Percentiles rank a stretch among this genome's conserved stretches.
These are phyloP conservation scores for Globisporangium carolinianum DNA, from an alignment of 352 stramenopile species.

Conservation along the genomic window DNA sequence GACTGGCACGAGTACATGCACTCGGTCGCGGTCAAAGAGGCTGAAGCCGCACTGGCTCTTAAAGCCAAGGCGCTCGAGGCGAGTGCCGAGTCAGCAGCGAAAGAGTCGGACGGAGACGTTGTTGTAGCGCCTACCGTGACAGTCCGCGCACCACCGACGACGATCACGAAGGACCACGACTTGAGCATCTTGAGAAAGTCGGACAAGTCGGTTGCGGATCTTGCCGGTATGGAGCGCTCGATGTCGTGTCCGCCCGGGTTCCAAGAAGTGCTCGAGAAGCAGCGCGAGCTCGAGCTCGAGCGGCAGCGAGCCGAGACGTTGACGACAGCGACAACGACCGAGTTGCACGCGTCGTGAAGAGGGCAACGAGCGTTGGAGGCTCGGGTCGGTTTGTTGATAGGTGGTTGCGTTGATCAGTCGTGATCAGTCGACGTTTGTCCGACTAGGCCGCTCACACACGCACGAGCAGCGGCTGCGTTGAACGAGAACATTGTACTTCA, in stretches of 20 bases:
- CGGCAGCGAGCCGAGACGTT: background rate
- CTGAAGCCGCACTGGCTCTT: background rate
- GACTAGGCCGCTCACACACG: too few relatives aligned
- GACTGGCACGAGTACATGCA: constrained; percentile 87
- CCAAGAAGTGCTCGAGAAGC: constrained; percentile 38
- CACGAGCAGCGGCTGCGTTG: too few relatives aligned
- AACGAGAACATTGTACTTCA: too few relatives aligned
- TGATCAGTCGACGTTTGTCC: too few relatives aligned
- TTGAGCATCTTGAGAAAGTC: constrained; percentile 73
- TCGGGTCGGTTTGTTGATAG: too few relatives aligned
- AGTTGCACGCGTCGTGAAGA: too few relatives aligned
- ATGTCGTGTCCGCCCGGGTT: constrained; percentile 76
- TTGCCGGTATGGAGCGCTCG: constrained; percentile 58
- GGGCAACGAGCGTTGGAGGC: too few relatives aligned
- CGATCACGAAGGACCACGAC: constrained; percentile 75
- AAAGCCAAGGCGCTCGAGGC: constrained; percentile 2
- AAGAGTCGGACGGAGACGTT: constrained; percentile 13
- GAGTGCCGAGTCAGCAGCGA: background rate
- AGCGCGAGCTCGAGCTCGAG: constrained; percentile 13
- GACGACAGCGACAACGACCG: too few relatives aligned
- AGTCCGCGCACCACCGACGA: constrained; percentile 26
- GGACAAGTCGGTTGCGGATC: constrained; percentile 60
- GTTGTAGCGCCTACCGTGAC: background rate
- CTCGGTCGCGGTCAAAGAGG: constrained; percentile 33
- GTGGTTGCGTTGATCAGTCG: too few relatives aligned